Evolutionary conservation across 345 rosid species (phyloP).

Genomic region (Theobroma cacao): DNA sequence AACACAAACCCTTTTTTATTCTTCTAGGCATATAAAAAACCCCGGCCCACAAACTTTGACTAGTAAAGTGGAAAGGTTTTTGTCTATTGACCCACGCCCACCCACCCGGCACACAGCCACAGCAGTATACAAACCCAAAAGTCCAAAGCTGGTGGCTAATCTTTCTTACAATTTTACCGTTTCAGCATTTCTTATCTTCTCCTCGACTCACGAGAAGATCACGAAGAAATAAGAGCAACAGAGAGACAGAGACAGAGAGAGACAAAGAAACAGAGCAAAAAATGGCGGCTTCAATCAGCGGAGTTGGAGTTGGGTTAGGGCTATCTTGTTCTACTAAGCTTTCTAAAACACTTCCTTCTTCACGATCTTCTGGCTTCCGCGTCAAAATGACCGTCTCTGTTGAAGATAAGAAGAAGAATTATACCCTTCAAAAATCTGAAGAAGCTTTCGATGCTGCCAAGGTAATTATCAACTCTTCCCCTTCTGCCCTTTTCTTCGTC

Average conservation of each 20-base stretch:
- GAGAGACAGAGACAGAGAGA: neutral
- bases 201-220: neutral
- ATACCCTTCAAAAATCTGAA: slow-evolving; percentile 72
- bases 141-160: neutral
- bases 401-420: slow-evolving; percentile 60
- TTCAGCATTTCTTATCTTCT: slow-evolving; percentile 18
- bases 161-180: neutral
- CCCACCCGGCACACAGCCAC: neutral
- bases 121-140: neutral
- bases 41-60: neutral
- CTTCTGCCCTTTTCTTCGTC: neutral
- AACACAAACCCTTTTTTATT: too few species aligned
- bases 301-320: slow-evolving; percentile 47
- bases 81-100: neutral
- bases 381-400: slow-evolving; percentile 63
- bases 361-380: slow-evolving; percentile 35
- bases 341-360: slow-evolving; percentile 21
- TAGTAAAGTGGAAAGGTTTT: too few species aligned
- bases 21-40: neutral
- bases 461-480: slow-evolving; percentile 30
- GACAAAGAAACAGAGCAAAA: slow-evolving; percentile 9
- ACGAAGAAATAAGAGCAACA: neutral
- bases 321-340: slow-evolving; percentile 44
- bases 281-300: slow-evolving; percentile 51
- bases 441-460: slow-evolving; percentile 83